Percentiles rank a stretch among this genome's conserved stretches.
These are phyloP conservation scores for Lycium ferocissimum DNA, from an alignment of 257 asterid genomes.

Conservation along the genomic window DNA sequence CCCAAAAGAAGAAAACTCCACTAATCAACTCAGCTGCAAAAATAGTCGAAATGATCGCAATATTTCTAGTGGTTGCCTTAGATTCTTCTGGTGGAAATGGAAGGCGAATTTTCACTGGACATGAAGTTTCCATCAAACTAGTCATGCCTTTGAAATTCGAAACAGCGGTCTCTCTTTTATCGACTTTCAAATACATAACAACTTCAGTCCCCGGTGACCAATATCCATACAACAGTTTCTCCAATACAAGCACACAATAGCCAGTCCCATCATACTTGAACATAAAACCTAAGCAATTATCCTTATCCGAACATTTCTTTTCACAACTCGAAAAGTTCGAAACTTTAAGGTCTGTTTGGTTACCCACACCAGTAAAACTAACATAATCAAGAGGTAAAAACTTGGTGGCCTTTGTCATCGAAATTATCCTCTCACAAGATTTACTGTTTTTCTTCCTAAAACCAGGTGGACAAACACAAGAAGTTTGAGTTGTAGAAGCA, in stretches of 20 bases:
- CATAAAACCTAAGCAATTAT: slow-evolving; percentile 66
- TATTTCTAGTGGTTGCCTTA: slow-evolving; percentile 62
- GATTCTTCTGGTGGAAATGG: slow-evolving; percentile 71
- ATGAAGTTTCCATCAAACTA: slow-evolving; percentile 60
- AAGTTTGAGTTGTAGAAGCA: slow-evolving; percentile 50
- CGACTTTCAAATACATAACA: slow-evolving; percentile 71
- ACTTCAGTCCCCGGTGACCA: slow-evolving; percentile 72
- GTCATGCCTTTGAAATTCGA: slow-evolving; percentile 70
- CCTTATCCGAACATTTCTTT: slow-evolving; percentile 42
- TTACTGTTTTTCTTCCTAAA: slow-evolving; percentile 37
- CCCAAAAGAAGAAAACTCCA: slow-evolving; percentile 80
- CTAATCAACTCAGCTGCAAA: slow-evolving; percentile 79
- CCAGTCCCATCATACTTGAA: slow-evolving; percentile 71
- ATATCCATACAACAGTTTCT: slow-evolving; percentile 56
- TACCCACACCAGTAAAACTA: slow-evolving; percentile 60
- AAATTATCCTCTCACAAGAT: slow-evolving; percentile 54
- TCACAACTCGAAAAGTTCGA: slow-evolving; percentile 53
- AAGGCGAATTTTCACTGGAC: slow-evolving; percentile 72
- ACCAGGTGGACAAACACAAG: slow-evolving; percentile 87
- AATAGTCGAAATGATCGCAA: slow-evolving; percentile 58
- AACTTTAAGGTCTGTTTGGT: slow-evolving; percentile 50
- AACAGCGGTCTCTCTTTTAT: slow-evolving; percentile 51
- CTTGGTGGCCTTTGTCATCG: slow-evolving; percentile 45
- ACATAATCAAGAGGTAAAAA: slow-evolving; percentile 72
- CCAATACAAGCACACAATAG: slow-evolving; percentile 65